phyloP scores from a whole-genome alignment of 352 stramenopile genomes.

The Phytopythium ostracodes region DNA sequence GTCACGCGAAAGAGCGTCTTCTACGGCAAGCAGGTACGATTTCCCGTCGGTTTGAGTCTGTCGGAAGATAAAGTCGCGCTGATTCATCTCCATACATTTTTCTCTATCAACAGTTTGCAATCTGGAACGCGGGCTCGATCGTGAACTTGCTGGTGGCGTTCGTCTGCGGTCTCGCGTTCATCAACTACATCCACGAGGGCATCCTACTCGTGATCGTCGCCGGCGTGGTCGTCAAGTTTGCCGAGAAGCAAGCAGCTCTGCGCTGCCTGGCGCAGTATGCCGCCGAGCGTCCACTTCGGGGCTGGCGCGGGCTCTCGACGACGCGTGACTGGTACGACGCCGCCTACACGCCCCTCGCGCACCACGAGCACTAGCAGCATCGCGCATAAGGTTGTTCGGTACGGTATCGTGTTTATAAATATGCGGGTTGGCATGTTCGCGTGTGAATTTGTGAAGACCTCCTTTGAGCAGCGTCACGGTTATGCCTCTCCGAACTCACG shows the following conservation, averaged over 20 bases:
- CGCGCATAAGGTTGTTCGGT: no score
- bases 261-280: conserved; percentile 79
- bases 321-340: conserved; percentile 87
- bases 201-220: conserved; percentile 53
- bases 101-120: conserved; percentile 23
- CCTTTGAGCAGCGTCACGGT: no score
- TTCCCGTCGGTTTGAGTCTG: not conserved
- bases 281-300: conserved; percentile 51
- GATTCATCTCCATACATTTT: not conserved
- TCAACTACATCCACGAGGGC: conserved; percentile 65
- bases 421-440: no score
- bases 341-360: conserved; percentile 73
- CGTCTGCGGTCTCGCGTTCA: conserved; percentile 46
- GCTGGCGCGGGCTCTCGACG: conserved; percentile 77
- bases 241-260: conserved; percentile 62
- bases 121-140: conserved; percentile 71
- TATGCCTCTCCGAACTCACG: no score
- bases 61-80: not conserved
- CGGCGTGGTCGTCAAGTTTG: conserved; percentile 60
- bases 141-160: conserved; percentile 71
- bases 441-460: no score
- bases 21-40: conserved; percentile 59
- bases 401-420: no score
- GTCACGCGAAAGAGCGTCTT: conserved; percentile 69
- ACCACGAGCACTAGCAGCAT: conserved; percentile 48